Conservation (phyloP, 495 filamentous ascomycete genomes). For the Oidiodendron maius region DNA sequence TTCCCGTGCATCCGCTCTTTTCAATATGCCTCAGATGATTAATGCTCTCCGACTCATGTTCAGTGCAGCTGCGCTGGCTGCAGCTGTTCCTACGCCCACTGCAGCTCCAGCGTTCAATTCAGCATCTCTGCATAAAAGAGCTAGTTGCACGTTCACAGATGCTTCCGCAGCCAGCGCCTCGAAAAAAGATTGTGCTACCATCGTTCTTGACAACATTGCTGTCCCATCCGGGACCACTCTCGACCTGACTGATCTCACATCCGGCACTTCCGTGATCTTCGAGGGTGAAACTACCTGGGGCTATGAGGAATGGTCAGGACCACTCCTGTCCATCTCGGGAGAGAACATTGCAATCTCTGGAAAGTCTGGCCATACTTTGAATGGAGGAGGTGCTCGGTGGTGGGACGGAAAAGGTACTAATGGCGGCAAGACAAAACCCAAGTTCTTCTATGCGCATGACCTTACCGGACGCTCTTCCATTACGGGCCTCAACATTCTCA, state of each 20-base stretch:
- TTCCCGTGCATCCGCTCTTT: no score
- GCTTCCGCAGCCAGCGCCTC: constrained; percentile 31
- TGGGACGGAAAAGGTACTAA: constrained; percentile 48
- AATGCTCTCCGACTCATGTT: constrained; percentile 16
- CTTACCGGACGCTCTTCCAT: constrained; percentile 45
- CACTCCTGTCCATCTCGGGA: constrained; percentile 42
- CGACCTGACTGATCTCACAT: constrained; percentile 35
- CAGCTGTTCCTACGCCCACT: constrained; percentile 15
- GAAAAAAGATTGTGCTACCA: constrained; percentile 38
- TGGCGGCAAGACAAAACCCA: constrained; percentile 48
- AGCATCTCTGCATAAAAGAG: constrained; percentile 15
- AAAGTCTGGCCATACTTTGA: constrained; percentile 33
- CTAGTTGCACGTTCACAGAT: constrained; percentile 35
- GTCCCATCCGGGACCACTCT: constrained; percentile 44
- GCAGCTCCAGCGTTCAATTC: constrained; percentile 13
- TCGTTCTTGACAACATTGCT: constrained; percentile 34
- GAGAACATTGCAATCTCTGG: constrained; percentile 41
- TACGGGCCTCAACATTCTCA: constrained; percentile 39
- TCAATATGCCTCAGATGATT: constrained; percentile 16
- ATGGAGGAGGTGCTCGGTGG: constrained; percentile 41
- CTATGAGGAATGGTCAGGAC: constrained; percentile 45
- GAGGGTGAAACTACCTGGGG: constrained; percentile 43
- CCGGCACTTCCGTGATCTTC: constrained; percentile 44
- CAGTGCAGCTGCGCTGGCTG: constrained; percentile 9
- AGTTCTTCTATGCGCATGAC: constrained; percentile 46